Base-by-base conservation (phyloP, 148 eudicot species). In the Rhododendron griersonianum region DNA sequence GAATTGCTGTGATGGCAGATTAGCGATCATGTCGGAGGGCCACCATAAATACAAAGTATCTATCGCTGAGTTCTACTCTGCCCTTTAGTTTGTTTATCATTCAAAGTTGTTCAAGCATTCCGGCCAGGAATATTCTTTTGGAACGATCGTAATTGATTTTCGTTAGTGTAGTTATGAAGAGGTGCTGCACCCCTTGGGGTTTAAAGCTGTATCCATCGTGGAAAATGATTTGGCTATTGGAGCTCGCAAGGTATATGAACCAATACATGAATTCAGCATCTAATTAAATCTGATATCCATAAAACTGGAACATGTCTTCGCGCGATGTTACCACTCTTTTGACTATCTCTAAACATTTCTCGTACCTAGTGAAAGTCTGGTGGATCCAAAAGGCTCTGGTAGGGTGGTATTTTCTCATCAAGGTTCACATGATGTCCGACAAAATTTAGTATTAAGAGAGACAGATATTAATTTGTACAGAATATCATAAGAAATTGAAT, bases 11-110 rank as follows among this genome's bases (percentile, higher is more conserved):
- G 51, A 47, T 77, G 83, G 81, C 95, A 94, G 98, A 88, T 94
- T 71, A 92, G 90, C 84, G 96, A 95, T 82, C 95, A 93, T 87
- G 90, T 88, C 25, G 97, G 98, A 33, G 98, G 98, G 45, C 98
- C 98, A 74, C 98, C 98, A 25, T 95, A 30, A 0, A 30, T 30
- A 89, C 74, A 91, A 85, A 88, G 86, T 88, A 79, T 90, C 92
- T 23, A 90, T 92, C 65, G 53, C 93, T 4, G 95, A 92, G 98
- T 95, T 92, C 86, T 83, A 82, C 81, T 85, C 86, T 76, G 3
- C 25, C 77, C 75, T 55, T 81, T 39, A 53, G 48, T 82, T 82
- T 33, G 37, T 47, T 82, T 35, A 33, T 86, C 25, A 76, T 39
- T 82, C 51, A 21, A 37, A 47, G 69, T 44, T 45, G 21, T 81